Conservation (phyloP, 257 asterid species). For the Mitragyna speciosa region DNA sequence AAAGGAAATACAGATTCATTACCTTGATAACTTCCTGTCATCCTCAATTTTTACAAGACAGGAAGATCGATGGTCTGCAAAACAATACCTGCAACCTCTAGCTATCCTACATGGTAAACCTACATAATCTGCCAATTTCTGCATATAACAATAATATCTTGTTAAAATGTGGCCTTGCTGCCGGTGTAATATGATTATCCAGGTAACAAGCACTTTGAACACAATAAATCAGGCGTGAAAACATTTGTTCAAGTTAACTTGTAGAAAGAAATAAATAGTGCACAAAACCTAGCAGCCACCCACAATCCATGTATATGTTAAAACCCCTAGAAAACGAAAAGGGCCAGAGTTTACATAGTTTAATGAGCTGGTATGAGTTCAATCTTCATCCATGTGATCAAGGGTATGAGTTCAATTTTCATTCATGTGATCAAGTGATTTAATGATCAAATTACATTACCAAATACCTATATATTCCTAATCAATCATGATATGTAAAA, state of each 20-base stretch:
- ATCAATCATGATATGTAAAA: neutral
- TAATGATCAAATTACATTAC: no score
- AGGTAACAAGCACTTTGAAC: neutral
- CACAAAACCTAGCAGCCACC: neutral
- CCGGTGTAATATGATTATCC: neutral
- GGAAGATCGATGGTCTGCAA: slow-evolving; percentile 83
- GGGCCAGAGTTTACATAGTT: no score
- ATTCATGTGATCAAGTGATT: no score
- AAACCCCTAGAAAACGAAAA: neutral
- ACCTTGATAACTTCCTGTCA: slow-evolving; percentile 64
- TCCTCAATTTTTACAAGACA: slow-evolving; percentile 82
- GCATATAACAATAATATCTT: slow-evolving; percentile 28
- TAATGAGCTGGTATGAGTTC: no score
- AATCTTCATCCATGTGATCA: no score
- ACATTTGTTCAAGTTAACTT: neutral
- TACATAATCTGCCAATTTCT: slow-evolving; percentile 93
- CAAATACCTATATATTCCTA: neutral
- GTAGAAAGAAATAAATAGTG: neutral
- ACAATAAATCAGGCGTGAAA: neutral
- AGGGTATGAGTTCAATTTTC: no score
- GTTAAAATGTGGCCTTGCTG: neutral
- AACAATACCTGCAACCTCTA: slow-evolving; percentile 91
- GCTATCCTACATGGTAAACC: slow-evolving; percentile 99
- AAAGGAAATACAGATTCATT: slow-evolving; percentile 16
- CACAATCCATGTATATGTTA: neutral